A percentile compares a stretch with the other conserved stretches of the same genome.
Evolutionary conservation across 805 yeast species (phyloP).

Genomic region (Yarrowia divulgata): DNA sequence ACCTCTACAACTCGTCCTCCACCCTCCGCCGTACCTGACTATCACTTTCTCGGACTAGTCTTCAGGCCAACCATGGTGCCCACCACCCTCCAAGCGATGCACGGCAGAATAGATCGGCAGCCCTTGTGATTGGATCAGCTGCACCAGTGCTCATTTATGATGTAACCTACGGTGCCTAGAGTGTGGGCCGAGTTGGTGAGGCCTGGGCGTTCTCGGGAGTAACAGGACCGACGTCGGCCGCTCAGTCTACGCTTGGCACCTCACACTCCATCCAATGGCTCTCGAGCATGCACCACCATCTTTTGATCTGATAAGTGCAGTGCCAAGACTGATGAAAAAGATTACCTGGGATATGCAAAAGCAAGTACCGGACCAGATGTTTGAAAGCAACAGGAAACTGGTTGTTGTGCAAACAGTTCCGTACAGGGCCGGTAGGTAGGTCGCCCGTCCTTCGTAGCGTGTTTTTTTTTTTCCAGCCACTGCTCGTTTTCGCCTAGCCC

Average conservation of each 20-base stretch:
- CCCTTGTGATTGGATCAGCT: conserved; percentile 6
- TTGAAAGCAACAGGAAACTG: background rate
- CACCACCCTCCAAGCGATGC: conserved; percentile 7
- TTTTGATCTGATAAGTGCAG: conserved; percentile 29
- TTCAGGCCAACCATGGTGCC: conserved; percentile 8
- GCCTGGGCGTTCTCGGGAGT: no score
- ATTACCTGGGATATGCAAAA: conserved; percentile 14
- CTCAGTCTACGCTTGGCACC: background rate
- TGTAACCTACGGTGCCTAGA: conserved; percentile 12
- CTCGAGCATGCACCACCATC: background rate
- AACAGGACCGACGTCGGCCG: background rate
- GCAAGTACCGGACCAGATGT: background rate
- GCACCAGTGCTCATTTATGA: background rate
- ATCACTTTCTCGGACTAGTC: conserved; percentile 15
- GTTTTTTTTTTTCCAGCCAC: no score
- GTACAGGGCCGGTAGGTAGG: no score
- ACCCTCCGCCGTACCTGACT: conserved; percentile 2
- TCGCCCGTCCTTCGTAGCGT: no score
- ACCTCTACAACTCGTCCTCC: no score
- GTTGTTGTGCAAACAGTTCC: no score
- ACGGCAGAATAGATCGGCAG: conserved; percentile 8
- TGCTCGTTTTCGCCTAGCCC: no score
- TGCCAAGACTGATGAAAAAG: conserved; percentile 38
- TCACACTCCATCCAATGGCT: background rate
- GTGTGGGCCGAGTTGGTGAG: background rate